Base-by-base conservation (phyloP, 257 asterid species). In the Gentiana straminea region DNA sequence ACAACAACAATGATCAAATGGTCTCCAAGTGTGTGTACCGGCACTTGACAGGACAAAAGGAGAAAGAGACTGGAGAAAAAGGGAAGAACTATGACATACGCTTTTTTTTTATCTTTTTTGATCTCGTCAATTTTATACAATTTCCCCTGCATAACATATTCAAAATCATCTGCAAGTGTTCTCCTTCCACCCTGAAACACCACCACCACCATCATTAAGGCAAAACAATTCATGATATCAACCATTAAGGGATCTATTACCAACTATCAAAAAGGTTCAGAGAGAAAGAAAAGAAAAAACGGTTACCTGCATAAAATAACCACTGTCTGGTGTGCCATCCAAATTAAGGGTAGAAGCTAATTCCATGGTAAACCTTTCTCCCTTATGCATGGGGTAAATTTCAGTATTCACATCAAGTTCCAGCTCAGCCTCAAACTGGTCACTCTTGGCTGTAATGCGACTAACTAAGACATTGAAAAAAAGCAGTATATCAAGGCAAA, bases 261-360 rank as follows among this genome's bases (percentile, higher is more conserved):
- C 8, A 8, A 39, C 45, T 8, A 2, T 8, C 5, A 39, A 39
- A 39, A 39, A 2, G 1, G 8, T 39, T 39, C 5, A 4, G 8
- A 1, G 45, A 39, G 45, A 39, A 39, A 39, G 45, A 39, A 8
- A 8, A 64, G 11, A 4, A 24, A 58, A 52, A 49, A 46, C 46
- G 52, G 50, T 45, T 80, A 90, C 98, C 80, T 84, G 98, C 54
- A 79, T 77, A 69, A 36, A 90, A 63, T 78, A 90, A 64, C 94
- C 96, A 65, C 66, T 66, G 57, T 90, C 98, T 33, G 98, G 98
- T 1, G 98, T 84, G 51, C 98, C 98, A 65, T 90, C 98, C 89
- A 86, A 59, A 70, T 86, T 86, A 70, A 90, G 79, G n/a, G 96
- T 90, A 52, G 98, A 69, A 2, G 94, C 96, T 59, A 90, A 75